Evolutionary conservation across 164 flowering plant genomes (phyloP).

Genomic region (Stephania yunnanensis): DNA sequence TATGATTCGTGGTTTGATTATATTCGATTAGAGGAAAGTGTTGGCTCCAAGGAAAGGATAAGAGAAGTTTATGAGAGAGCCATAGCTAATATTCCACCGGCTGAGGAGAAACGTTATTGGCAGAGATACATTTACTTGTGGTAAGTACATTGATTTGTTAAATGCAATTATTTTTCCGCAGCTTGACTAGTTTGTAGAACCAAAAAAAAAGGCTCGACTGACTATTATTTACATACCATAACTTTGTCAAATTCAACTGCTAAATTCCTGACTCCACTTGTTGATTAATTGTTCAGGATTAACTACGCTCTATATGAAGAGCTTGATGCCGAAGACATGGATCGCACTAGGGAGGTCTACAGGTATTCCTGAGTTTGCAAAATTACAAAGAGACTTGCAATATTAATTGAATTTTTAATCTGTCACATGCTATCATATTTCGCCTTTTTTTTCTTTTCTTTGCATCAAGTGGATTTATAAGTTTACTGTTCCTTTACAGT

Average conservation of each 20-base stretch:
- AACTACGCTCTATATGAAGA: constrained; percentile 92
- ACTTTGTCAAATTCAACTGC: not conserved
- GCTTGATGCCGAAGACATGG: constrained; percentile 74
- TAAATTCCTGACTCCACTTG: not conserved
- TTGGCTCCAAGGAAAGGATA: constrained; percentile 55
- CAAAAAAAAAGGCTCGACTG: too few relatives aligned
- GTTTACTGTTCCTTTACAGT: too few relatives aligned
- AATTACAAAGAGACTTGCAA: too few relatives aligned
- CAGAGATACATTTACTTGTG: constrained; percentile 88
- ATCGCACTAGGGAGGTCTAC: constrained; percentile 74
- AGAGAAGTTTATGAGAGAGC: constrained; percentile 90
- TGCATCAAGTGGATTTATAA: too few relatives aligned
- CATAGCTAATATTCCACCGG: constrained; percentile 90
- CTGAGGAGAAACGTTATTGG: constrained; percentile 95
- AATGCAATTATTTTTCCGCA: not conserved
- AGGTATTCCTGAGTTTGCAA: constrained; percentile 31
- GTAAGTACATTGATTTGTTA: constrained; percentile 29
- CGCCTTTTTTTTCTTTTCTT: too few relatives aligned
- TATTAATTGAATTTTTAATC: not conserved
- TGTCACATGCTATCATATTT: too few relatives aligned
- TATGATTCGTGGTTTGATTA: constrained; percentile 95
- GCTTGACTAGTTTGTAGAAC: too few relatives aligned
- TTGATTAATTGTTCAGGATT: constrained; percentile 43
- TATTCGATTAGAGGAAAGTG: constrained; percentile 74
- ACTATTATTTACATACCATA: too few relatives aligned